Evolutionary conservation across 441 rosid species (phyloP), one percentile per base, ranked within the genome.

Genomic region (Adansonia gregorii): DNA sequence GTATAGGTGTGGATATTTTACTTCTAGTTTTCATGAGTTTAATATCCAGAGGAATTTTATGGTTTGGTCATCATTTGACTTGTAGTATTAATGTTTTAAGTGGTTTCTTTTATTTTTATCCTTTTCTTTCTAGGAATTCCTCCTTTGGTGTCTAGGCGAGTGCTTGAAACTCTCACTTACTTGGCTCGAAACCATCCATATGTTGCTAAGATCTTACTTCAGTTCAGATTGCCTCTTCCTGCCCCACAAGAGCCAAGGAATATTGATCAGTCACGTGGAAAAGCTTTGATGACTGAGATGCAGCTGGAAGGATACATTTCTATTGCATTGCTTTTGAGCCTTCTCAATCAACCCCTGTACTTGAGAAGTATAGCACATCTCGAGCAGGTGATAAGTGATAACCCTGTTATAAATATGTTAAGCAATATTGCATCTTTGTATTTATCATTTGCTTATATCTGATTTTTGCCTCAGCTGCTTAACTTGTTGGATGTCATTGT

Each of bases 361-460:
- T 78, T 90, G 83, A 90, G 99, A 88, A 96, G 99, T 74, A 83
- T 96, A 77, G 96, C 99, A 72, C 99, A 96, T 87, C 97, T 96
- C 76, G 99, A 96, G 80, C 99, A 93, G 99, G 99, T 94, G 77
- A 76, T 51, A 73, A 43, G 97, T 94, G 75, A 73, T 66, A 71
- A 43, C 60, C 48, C 56, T 75, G 15, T 67, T 59, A 12, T 20
- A 7, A 8, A 59, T 24, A 17, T 22, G 72, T 60, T 6, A 6
- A 15, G 52, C 27, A 51, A 66, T 51, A 51, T 41, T 65, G 7
- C 14, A 14, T 76, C 14, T 66, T 63, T 82, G 24, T 24, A 8
- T 58, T 56, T 19, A 69, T 39, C 78, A 61, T 35, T 41, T 31
- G 71, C 75, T 78, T 39, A 74, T 69, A 59, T 74, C 2, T 73